These are phyloP conservation scores for Cenococcum geophilum DNA, from an alignment of 495 filamentous ascomycete genomes.

Conservation along the genomic window DNA sequence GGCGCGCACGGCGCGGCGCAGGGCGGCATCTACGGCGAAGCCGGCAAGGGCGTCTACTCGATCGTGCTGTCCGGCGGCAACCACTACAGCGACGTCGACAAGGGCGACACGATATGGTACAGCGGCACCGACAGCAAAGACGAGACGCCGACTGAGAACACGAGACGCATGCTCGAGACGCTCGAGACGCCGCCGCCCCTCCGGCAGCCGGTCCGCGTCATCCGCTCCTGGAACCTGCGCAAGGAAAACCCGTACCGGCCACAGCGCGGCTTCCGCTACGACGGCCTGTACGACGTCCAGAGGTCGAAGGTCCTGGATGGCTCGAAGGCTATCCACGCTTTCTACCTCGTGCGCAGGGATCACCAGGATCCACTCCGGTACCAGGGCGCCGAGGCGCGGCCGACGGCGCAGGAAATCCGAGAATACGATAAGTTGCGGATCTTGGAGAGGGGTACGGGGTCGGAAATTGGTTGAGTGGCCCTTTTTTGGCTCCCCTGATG, in stretches of 20 bases:
- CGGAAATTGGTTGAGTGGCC: no score
- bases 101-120: slow-evolving; percentile 48
- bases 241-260: slow-evolving; percentile 43
- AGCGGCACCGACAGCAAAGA: slow-evolving; percentile 44
- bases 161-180: slow-evolving; percentile 39
- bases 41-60: slow-evolving; percentile 38
- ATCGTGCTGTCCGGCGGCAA: slow-evolving; percentile 42
- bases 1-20: slow-evolving; percentile 51
- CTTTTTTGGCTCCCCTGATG: no score
- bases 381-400: slow-evolving; percentile 28
- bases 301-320: slow-evolving; percentile 35
- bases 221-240: slow-evolving; percentile 41
- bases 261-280: slow-evolving; percentile 47
- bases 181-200: slow-evolving; percentile 14
- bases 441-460: no score
- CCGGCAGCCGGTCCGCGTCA: slow-evolving; percentile 43
- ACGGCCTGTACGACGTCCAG: slow-evolving; percentile 50
- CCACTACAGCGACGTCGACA: slow-evolving; percentile 42
- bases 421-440: slow-evolving; percentile 24
- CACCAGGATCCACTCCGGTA: slow-evolving; percentile 45
- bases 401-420: slow-evolving; percentile 33
- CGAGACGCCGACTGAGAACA: slow-evolving; percentile 35
- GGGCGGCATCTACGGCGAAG: slow-evolving; percentile 44
- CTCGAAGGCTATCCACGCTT: slow-evolving; percentile 38
- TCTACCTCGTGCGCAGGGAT: slow-evolving; percentile 36